Conservation (phyloP, 2,329 filamentous ascomycete genomes). For the Ambrosiella cleistominuta region DNA sequence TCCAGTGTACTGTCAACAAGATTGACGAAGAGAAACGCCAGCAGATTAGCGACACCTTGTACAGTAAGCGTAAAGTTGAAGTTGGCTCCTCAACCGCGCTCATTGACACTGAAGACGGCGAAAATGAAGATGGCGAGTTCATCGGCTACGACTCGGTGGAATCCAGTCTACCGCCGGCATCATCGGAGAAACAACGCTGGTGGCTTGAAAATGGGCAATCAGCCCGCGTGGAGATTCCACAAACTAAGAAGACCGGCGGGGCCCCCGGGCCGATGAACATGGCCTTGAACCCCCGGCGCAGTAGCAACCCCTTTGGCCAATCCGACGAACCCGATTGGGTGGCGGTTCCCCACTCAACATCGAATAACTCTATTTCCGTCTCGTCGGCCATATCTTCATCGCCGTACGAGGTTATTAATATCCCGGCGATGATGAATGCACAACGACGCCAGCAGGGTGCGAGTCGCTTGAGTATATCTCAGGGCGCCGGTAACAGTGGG, state of each 20-base stretch:
- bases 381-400: slow-evolving; percentile 41
- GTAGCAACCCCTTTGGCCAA: slow-evolving; percentile 61
- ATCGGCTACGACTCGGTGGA: slow-evolving; percentile 70
- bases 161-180: slow-evolving; percentile 52
- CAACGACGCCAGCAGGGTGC: not conserved
- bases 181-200: slow-evolving; percentile 52
- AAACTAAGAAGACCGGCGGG: slow-evolving; percentile 29
- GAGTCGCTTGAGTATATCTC: slow-evolving; percentile 26
- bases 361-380: slow-evolving; percentile 33
- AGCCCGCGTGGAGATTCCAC: slow-evolving; percentile 52
- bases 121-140: slow-evolving; percentile 61
- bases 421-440: slow-evolving; percentile 20
- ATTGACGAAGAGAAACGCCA: slow-evolving; percentile 61
- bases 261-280: slow-evolving; percentile 21
- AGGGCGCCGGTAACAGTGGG: slow-evolving; percentile 19
- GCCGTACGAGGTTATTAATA: slow-evolving; percentile 39
- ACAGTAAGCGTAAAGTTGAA: slow-evolving; percentile 48
- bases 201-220: slow-evolving; percentile 55
- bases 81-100: slow-evolving; percentile 46
- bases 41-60: slow-evolving; percentile 55
- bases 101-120: slow-evolving; percentile 25
- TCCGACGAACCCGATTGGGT: slow-evolving; percentile 76
- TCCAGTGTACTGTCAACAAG: slow-evolving; percentile 66
- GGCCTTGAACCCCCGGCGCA: slow-evolving; percentile 53
- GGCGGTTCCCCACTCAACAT: slow-evolving; percentile 36